A percentile compares a stretch with the other conserved stretches of the same genome.
phyloP scores from a whole-genome alignment of 2,329 filamentous ascomycete species.

The Penicillium polonicum region DNA sequence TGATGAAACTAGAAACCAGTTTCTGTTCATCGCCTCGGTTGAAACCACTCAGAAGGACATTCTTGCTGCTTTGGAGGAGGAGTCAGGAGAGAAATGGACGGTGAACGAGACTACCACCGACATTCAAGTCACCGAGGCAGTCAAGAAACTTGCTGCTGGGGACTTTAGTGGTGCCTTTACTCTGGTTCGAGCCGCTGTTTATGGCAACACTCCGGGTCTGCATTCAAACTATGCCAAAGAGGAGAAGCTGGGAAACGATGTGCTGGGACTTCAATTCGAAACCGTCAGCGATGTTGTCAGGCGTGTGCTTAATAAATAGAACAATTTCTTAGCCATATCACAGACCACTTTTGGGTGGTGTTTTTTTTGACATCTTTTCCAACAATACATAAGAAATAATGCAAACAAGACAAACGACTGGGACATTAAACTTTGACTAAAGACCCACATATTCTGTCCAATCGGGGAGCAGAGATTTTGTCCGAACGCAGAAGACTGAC shows the following conservation, averaged over 20 bases:
- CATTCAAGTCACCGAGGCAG: slow-evolving; percentile 18
- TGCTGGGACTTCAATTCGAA: slow-evolving; percentile 25
- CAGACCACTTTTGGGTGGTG: no score
- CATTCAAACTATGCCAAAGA: slow-evolving; percentile 27
- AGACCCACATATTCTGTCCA: neutral
- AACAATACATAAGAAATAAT: neutral
- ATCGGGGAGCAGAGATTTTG: slow-evolving; percentile 7
- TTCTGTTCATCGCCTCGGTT: slow-evolving; percentile 59
- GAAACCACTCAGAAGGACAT: slow-evolving; percentile 60
- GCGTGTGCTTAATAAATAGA: neutral
- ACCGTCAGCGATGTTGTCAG: slow-evolving; percentile 21
- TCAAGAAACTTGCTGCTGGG: slow-evolving; percentile 21
- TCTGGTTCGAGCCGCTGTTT: slow-evolving; percentile 24
- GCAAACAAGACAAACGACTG: slow-evolving; percentile 5
- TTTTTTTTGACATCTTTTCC: neutral
- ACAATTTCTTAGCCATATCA: neutral
- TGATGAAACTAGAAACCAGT: slow-evolving; percentile 57
- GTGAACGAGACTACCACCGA: slow-evolving; percentile 42
- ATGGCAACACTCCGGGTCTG: slow-evolving; percentile 19
- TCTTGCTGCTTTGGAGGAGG: slow-evolving; percentile 53
- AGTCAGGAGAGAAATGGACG: slow-evolving; percentile 53
- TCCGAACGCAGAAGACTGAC: slow-evolving; percentile 7
- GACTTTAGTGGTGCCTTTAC: slow-evolving; percentile 26
- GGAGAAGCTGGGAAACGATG: slow-evolving; percentile 20
- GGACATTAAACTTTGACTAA: neutral